Base-by-base conservation (phyloP, 805 yeast genomes). In the Schizosaccharomyces pombe region DNA sequence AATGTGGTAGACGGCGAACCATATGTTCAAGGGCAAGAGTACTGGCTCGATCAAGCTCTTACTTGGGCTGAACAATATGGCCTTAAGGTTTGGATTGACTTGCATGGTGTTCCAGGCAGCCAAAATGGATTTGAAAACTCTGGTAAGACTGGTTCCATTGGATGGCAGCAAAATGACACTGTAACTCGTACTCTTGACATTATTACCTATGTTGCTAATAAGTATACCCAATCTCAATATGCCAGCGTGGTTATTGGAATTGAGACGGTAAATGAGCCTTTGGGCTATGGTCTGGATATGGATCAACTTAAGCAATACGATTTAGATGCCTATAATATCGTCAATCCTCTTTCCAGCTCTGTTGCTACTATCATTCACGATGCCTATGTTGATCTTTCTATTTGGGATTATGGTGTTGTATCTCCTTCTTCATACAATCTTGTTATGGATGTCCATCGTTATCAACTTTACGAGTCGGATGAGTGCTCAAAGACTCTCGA, bases 71-170 rank as follows among this genome's bases (percentile, higher is more conserved):
- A 75, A 52, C 68, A 70, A 16, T 62, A 78, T 59, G 74, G 72
- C 43, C 63, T 87, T 58, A 79, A 79, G 63, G 94, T 78, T 26
- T 85, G 95, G 95, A 74, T 87, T 47, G 96, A 89, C 66, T 68
- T 87, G 62, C 97, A 87, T 65, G 96, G 96, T 58, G 94, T 82
- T n/a, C 93, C 95, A 33, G 96, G 95, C 24, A 82, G 94, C 24
- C 97, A 87, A 67, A 87, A 87, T 65, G 96, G 96, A 12, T 89
- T 85, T 63, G 97, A 87, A 67, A 87, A 87, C 70, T 84, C 94
- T 6, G 97, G 97, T 29, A 69, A 76, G 58, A 75, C 94, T 62
- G 95, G 81, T 63, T 40, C 61, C 1, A 63, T 71, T 52, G 66
- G 65, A 2, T 85, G 82, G 77, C 81, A 57, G 43, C n/a, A 49